These are phyloP conservation scores for Dactylellina parvicollis DNA, from an alignment of 2,329 filamentous ascomycete species.

Conservation along the genomic window DNA sequence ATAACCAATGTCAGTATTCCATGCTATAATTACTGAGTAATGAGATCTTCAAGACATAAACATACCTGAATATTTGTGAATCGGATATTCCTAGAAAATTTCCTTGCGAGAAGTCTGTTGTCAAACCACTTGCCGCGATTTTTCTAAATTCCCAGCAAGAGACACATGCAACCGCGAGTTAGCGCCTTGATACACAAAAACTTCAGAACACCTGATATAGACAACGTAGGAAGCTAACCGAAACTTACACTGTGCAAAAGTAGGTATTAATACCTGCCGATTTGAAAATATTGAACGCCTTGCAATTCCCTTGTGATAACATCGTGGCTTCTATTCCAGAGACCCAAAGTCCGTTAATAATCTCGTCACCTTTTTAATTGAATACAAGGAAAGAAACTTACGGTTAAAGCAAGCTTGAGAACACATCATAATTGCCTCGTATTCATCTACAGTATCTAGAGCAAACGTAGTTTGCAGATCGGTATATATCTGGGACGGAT, in stretches of 20 bases:
- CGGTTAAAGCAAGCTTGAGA: constrained; percentile 12
- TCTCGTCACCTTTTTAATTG: background rate
- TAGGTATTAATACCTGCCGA: constrained; percentile 9
- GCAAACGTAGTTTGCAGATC: constrained; percentile 17
- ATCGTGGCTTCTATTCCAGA: constrained; percentile 1
- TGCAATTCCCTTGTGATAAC: constrained; percentile 1
- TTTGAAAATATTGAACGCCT: constrained; percentile 16
- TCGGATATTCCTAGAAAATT: constrained; percentile 12
- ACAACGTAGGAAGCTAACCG: background rate
- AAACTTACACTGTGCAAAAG: constrained; percentile 12
- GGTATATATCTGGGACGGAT: constrained; percentile 20
- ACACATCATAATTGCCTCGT: constrained; percentile 18
- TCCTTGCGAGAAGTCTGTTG: constrained; percentile 1
- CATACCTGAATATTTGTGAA: constrained; percentile 15
- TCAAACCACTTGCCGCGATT: background rate
- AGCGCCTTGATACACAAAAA: too few species aligned
- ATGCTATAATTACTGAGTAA: too few species aligned
- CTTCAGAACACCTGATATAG: background rate
- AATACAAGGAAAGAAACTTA: background rate
- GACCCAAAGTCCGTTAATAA: background rate
- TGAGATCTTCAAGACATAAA: too few species aligned
- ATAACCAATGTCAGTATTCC: background rate
- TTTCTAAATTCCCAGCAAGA: background rate
- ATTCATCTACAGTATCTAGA: constrained; percentile 12
- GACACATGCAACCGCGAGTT: too few species aligned